These are phyloP conservation scores for Aspergillus viridinutans DNA, from an alignment of 2,329 filamentous ascomycete species.

Conservation along the genomic window DNA sequence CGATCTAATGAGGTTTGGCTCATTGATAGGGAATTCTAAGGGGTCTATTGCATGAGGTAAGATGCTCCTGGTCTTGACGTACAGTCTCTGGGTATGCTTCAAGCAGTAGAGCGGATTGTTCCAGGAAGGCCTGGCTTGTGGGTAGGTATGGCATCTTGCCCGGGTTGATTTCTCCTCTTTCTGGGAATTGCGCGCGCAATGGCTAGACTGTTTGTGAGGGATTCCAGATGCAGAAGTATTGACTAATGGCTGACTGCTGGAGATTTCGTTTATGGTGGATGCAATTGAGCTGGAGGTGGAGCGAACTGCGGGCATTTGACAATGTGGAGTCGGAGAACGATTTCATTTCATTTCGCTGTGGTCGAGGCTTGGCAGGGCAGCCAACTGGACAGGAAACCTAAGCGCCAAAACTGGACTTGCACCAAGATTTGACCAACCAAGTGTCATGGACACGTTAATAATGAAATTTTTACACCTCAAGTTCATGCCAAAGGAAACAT, in stretches of 20 bases:
- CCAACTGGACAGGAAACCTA: background rate
- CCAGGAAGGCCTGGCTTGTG: slow-evolving; percentile 86
- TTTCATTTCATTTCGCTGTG: background rate
- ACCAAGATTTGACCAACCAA: background rate
- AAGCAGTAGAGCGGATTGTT: slow-evolving; percentile 78
- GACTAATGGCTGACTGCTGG: background rate
- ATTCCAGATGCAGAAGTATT: background rate
- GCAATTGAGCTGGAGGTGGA: background rate
- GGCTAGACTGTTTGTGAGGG: background rate
- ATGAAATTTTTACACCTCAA: background rate
- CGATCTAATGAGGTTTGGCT: slow-evolving; percentile 5
- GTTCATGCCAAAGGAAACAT: background rate
- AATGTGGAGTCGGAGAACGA: background rate
- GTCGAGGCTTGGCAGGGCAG: background rate
- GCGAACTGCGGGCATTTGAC: background rate
- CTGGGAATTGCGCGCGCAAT: background rate
- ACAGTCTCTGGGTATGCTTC: slow-evolving; percentile 82
- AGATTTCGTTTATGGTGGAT: background rate
- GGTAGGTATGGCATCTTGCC: slow-evolving; percentile 70
- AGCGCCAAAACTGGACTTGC: background rate
- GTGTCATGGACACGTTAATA: background rate
- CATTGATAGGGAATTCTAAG: background rate
- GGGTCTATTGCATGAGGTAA: background rate
- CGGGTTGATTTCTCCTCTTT: background rate
- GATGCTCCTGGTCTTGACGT: slow-evolving; percentile 32